Percentiles rank a stretch among this genome's conserved stretches.
phyloP scores from a whole-genome alignment of 371 early-diverging fungal species.

The Blakeslea trispora region DNA sequence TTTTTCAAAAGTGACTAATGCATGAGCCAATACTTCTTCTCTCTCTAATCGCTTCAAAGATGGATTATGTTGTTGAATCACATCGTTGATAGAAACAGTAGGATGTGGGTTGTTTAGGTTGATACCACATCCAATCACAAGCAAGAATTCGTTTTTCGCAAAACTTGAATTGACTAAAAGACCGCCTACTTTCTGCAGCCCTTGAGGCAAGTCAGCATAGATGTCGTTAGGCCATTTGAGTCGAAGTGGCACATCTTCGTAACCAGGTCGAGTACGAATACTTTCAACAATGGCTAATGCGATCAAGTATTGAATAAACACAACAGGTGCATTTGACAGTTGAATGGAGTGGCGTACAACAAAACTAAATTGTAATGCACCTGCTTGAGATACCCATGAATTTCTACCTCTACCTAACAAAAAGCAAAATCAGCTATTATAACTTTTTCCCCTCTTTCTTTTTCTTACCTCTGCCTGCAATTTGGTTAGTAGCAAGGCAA shows the following conservation, averaged over 20 bases:
- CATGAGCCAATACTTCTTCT: constrained; percentile 72
- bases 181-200: constrained; percentile 79
- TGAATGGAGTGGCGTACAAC: constrained; percentile 63
- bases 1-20: constrained; percentile 72
- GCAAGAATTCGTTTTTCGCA: constrained; percentile 60
- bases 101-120: constrained; percentile 83
- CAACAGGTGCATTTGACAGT: constrained; percentile 56
- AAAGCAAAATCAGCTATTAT: constrained; percentile 11
- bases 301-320: constrained; percentile 88
- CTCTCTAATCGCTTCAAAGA: constrained; percentile 41
- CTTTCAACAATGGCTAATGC: constrained; percentile 83
- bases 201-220: constrained; percentile 55
- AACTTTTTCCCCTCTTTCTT: background rate
- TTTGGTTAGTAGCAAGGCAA: constrained; percentile 75
- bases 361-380: constrained; percentile 85
- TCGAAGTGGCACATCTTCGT: constrained; percentile 71
- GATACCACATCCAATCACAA: constrained; percentile 81
- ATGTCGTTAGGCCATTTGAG: constrained; percentile 97
- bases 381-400: constrained; percentile 88
- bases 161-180: constrained; percentile 81
- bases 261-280: constrained; percentile 65
- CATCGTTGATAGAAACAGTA: constrained; percentile 79
- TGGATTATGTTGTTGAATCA: constrained; percentile 63
- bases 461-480: constrained; percentile 70
- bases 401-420: constrained; percentile 73